Evolutionary conservation across 176 grass and related monocot species (phyloP), one percentile per base, ranked within the genome.

Genomic region (Echinochloa phyllopogon): DNA sequence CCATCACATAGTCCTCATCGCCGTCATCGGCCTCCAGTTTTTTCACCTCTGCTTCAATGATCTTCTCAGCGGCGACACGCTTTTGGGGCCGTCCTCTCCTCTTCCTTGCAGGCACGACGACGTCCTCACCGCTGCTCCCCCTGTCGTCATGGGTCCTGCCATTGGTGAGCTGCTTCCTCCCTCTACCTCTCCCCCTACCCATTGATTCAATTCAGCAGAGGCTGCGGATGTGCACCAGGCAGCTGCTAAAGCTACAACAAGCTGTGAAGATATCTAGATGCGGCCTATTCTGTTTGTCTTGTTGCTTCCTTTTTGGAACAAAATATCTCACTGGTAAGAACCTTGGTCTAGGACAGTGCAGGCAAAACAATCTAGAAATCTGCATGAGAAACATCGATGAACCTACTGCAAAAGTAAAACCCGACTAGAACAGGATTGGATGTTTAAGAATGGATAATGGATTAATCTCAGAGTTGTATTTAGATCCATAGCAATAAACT

Each of bases 131-230:
- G 39, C 87, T 90, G 69, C 90, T 94, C 12, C 82, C 69, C 63
- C 65, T 82, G 21, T 90, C 93, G 14, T 90, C 86, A 78, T 92
- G 83, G 44, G 48, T 86, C 74, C 83, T 84, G 64, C 49, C 75
- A 0, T 65, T 85, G 23, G 86, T 74, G 8, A 84, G 64, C 50
- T 92, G 64, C 57, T 92, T 95, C 79, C 84, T 92, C 5, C 90
- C 90, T 25, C 91, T 92, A 43, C 93, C 93, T 82, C 90, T 92
- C 39, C 88, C 93, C 82, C 93, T 90, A 18, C 93, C 93, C 93
- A 95, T 95, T 23, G 61, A 65, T 86, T 38, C 82, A 21, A 69
- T 70, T 44, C 24, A 80, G 36, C 8, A 57, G n/a, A 8, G 63
- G 57, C 74, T 58, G 1, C 21, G 25, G 64, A 6, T 88, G 60